These are phyloP conservation scores for Metarhizium rileyi DNA, from an alignment of 2,329 filamentous ascomycete species.

Conservation along the genomic window DNA sequence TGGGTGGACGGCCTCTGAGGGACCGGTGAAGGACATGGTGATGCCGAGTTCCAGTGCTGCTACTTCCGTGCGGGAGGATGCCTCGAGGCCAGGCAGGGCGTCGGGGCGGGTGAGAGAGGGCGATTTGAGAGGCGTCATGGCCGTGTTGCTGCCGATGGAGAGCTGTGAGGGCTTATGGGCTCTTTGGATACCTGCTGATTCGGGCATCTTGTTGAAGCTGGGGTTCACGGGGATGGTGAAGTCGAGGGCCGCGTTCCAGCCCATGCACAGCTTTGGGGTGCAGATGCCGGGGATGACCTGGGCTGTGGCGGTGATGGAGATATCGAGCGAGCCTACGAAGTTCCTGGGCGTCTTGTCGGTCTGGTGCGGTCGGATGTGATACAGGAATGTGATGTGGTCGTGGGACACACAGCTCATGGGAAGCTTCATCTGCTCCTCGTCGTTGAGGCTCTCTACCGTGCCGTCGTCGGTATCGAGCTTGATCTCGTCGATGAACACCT, in stretches of 20 bases:
- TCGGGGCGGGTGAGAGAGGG: slow-evolving; percentile 50
- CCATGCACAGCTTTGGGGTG: slow-evolving; percentile 51
- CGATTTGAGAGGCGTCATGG: slow-evolving; percentile 44
- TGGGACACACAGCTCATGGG: slow-evolving; percentile 56
- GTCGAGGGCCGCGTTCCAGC: slow-evolving; percentile 60
- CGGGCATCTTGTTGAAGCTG: slow-evolving; percentile 44
- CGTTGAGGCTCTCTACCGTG: slow-evolving; percentile 47
- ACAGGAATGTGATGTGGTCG: slow-evolving; percentile 68
- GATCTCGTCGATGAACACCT: slow-evolving; percentile 52
- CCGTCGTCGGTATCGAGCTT: slow-evolving; percentile 48
- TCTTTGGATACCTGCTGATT: slow-evolving; percentile 45
- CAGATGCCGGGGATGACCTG: slow-evolving; percentile 46
- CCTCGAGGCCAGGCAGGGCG: slow-evolving; percentile 48
- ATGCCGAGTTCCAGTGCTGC: slow-evolving; percentile 55
- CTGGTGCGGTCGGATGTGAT: slow-evolving; percentile 48
- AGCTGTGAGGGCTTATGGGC: slow-evolving; percentile 54
- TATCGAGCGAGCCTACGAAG: slow-evolving; percentile 42
- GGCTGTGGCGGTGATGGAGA: slow-evolving; percentile 51
- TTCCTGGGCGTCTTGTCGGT: slow-evolving; percentile 36
- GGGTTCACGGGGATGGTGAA: slow-evolving; percentile 58
- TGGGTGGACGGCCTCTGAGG: slow-evolving; percentile 43
- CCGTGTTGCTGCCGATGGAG: slow-evolving; percentile 45
- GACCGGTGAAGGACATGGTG: slow-evolving; percentile 64
- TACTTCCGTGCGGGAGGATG: slow-evolving; percentile 37
- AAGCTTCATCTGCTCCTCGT: slow-evolving; percentile 33